phyloP scores from a whole-genome alignment of 495 filamentous ascomycete genomes.

The Copromyces sp. region DNA sequence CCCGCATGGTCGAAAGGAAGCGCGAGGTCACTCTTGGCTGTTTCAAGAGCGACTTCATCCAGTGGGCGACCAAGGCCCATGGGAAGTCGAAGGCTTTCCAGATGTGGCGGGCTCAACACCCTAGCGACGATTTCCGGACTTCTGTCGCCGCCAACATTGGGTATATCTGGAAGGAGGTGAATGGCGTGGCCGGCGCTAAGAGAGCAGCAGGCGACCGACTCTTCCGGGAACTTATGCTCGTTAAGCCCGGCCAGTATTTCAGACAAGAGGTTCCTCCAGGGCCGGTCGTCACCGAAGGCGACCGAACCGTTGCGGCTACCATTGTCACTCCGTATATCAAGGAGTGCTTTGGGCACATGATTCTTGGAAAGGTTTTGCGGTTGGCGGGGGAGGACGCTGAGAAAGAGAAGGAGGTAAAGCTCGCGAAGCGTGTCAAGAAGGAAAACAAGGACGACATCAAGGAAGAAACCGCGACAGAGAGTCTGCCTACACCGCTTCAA shows the following conservation, averaged over 20 bases:
- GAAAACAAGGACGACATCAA: not conserved
- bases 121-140: conserved; percentile 45
- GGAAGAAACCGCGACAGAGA: not conserved
- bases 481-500: not conserved
- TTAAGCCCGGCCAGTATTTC: conserved; percentile 6
- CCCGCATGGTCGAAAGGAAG: conserved; percentile 16
- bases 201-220: conserved; percentile 27
- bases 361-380: conserved; percentile 43
- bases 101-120: conserved; percentile 40
- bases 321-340: conserved; percentile 59
- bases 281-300: not conserved
- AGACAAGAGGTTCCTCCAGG: conserved; percentile 6
- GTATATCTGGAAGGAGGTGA: conserved; percentile 54
- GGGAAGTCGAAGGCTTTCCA: conserved; percentile 22
- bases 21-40: conserved; percentile 34
- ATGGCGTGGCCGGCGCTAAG: conserved; percentile 23
- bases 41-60: conserved; percentile 44
- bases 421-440: not conserved
- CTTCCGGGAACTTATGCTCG: conserved; percentile 28
- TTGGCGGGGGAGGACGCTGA: conserved; percentile 5
- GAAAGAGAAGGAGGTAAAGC: not conserved
- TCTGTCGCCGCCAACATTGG: conserved; percentile 43
- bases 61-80: conserved; percentile 42
- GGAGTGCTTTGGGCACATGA: conserved; percentile 50
- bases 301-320: conserved; percentile 29